Percentiles rank a stretch among this genome's conserved stretches.
Conservation (phyloP, 2,329 filamentous ascomycete species). For the Ascochyta viciae-villosae region DNA sequence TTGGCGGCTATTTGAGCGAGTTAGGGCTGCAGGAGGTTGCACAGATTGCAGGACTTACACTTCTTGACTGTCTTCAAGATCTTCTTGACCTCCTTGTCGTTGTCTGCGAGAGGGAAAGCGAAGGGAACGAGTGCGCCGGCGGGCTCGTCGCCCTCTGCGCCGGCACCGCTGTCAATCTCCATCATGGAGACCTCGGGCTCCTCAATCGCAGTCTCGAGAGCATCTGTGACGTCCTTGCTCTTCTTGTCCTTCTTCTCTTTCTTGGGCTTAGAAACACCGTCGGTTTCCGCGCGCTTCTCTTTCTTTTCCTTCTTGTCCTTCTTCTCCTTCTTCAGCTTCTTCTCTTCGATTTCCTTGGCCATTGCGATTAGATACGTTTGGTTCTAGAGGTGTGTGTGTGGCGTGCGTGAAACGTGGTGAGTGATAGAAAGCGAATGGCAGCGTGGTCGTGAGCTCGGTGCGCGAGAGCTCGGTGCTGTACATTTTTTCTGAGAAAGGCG, state of each 20-base stretch:
- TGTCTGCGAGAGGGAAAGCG: constrained; percentile 79
- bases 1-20: constrained; percentile 73
- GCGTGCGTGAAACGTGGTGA: background rate
- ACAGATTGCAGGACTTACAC: constrained; percentile 49
- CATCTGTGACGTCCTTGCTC: constrained; percentile 63
- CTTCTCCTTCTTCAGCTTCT: constrained; percentile 59
- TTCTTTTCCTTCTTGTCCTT: constrained; percentile 68
- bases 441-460: constrained; percentile 10
- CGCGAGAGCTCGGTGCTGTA: constrained; percentile 22
- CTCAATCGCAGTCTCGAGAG: constrained; percentile 63
- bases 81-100: constrained; percentile 71
- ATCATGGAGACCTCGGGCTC: constrained; percentile 63
- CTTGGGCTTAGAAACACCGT: constrained; percentile 59
- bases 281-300: constrained; percentile 65
- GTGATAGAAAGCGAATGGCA: constrained; percentile 10
- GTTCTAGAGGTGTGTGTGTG: background rate
- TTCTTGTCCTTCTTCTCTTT: constrained; percentile 70
- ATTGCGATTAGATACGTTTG: constrained; percentile 28
- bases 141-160: constrained; percentile 52
- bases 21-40: constrained; percentile 13
- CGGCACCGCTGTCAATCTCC: constrained; percentile 52
- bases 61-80: constrained; percentile 71
- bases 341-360: constrained; percentile 49
- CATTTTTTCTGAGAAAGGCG: constrained; percentile 31
- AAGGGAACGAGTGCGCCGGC: constrained; percentile 76